Evolutionary conservation across 352 stramenopile species (phyloP).

Genomic region (Pythium rhizo-oryzae): DNA sequence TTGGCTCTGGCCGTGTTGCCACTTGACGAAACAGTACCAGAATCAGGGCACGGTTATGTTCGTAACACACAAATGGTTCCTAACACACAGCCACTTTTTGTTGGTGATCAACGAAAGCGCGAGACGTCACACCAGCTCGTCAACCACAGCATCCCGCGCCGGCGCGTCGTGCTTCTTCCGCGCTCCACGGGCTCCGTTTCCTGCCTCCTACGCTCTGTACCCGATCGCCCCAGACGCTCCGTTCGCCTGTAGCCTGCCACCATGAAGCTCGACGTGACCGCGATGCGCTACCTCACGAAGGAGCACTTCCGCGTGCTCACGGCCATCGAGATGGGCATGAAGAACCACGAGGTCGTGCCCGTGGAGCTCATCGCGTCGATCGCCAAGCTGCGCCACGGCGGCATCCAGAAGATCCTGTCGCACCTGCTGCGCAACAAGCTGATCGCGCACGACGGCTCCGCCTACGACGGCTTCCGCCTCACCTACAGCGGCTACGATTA

Average conservation of each 20-base stretch:
- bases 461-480: constrained; percentile 97
- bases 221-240: too few species aligned
- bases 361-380: constrained; percentile 96
- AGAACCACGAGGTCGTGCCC: constrained; percentile 98
- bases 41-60: neutral
- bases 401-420: constrained; percentile 97
- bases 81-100: constrained; percentile 24
- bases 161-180: too few species aligned
- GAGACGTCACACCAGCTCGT: neutral
- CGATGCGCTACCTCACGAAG: constrained; percentile 93
- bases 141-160: neutral
- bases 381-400: constrained; percentile 97
- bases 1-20: neutral
- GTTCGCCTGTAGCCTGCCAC: constrained; percentile 6
- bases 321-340: constrained; percentile 99
- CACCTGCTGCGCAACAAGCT: constrained; percentile 98
- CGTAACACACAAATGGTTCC: neutral
- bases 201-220: too few species aligned
- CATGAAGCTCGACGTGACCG: constrained; percentile 94
- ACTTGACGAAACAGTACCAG: neutral
- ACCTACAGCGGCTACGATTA: constrained; percentile 99
- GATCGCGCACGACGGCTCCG: constrained; percentile 96
- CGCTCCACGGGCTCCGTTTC: too few species aligned
- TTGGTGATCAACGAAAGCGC: constrained; percentile 28
- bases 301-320: constrained; percentile 99